These are phyloP conservation scores for Apophysomyces ossiformis DNA, from an alignment of 371 early-diverging fungal genomes.

Conservation along the genomic window DNA sequence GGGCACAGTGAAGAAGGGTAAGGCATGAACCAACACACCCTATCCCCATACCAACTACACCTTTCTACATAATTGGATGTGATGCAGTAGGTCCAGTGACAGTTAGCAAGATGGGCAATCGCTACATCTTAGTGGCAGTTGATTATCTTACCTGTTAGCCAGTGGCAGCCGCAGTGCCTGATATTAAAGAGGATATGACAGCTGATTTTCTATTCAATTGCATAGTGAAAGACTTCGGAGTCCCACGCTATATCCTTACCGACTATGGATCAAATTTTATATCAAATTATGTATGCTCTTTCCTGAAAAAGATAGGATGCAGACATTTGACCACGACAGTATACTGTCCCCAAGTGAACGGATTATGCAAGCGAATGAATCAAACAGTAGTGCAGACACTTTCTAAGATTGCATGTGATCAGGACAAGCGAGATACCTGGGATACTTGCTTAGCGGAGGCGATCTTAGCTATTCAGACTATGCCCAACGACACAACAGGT, in stretches of 20 bases:
- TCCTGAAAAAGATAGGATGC: slow-evolving; percentile 22
- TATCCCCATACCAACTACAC: slow-evolving; percentile 10
- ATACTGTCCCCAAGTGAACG: slow-evolving; percentile 37
- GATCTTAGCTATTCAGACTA: slow-evolving; percentile 20
- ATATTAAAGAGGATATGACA: slow-evolving; percentile 26
- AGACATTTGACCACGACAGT: slow-evolving; percentile 25
- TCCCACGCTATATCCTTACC: slow-evolving; percentile 15
- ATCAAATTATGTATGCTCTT: background rate
- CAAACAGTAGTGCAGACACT: slow-evolving; percentile 19
- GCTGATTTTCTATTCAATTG: slow-evolving; percentile 20
- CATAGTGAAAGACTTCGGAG: slow-evolving; percentile 21
- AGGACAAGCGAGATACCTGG: slow-evolving; percentile 12
- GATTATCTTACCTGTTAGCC: slow-evolving; percentile 32
- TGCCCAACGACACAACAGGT: slow-evolving; percentile 23
- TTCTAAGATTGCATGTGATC: slow-evolving; percentile 18
- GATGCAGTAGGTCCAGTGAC: slow-evolving; percentile 31
- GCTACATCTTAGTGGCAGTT: slow-evolving; percentile 27
- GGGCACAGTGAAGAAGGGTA: background rate
- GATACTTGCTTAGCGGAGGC: slow-evolving; percentile 18
- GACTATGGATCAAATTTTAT: slow-evolving; percentile 34
- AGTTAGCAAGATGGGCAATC: slow-evolving; percentile 13
- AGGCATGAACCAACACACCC: slow-evolving; percentile 6
- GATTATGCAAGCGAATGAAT: slow-evolving; percentile 41
- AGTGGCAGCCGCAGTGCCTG: slow-evolving; percentile 18
- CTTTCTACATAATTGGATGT: slow-evolving; percentile 23